Conservation (phyloP, 164 flowering plant species). For the Magnolia changhungtana region DNA sequence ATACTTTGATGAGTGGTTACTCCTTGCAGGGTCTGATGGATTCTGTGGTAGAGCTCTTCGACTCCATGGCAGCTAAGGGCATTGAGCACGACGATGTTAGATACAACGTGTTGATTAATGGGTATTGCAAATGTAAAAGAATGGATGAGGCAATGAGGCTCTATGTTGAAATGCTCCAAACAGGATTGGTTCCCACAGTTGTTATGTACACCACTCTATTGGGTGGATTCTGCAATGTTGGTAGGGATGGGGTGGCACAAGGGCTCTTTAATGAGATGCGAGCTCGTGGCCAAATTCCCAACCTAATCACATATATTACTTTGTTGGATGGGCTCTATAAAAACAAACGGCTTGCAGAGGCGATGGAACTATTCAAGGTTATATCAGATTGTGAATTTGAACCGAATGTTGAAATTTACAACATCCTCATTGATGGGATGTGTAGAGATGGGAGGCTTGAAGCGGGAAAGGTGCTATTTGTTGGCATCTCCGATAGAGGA, state of each 20-base stretch:
- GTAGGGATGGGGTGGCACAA: slow-evolving; percentile 26
- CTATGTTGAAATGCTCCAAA: background rate
- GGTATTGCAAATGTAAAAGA: background rate
- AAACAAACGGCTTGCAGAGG: slow-evolving; percentile 27
- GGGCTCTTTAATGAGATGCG: slow-evolving; percentile 37
- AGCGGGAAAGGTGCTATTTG: slow-evolving; percentile 28
- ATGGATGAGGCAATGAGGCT: background rate
- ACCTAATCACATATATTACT: slow-evolving; percentile 27
- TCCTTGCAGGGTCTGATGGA: background rate
- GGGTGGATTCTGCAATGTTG: background rate
- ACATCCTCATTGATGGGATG: slow-evolving; percentile 37
- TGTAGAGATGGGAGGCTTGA: slow-evolving; percentile 39
- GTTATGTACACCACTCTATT: slow-evolving; percentile 2
- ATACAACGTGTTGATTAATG: background rate
- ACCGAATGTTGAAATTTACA: slow-evolving; percentile 15
- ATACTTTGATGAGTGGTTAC: background rate
- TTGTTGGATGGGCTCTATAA: slow-evolving; percentile 50
- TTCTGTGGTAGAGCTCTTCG: background rate
- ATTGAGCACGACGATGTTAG: background rate
- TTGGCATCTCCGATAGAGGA: background rate
- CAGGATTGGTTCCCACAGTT: background rate
- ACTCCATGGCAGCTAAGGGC: background rate
- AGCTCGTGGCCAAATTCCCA: slow-evolving; percentile 21
- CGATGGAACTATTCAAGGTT: slow-evolving; percentile 27
- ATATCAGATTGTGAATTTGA: slow-evolving; percentile 13